phyloP scores from a whole-genome alignment of 129 eudicot species.

The Glebionis coronaria region DNA sequence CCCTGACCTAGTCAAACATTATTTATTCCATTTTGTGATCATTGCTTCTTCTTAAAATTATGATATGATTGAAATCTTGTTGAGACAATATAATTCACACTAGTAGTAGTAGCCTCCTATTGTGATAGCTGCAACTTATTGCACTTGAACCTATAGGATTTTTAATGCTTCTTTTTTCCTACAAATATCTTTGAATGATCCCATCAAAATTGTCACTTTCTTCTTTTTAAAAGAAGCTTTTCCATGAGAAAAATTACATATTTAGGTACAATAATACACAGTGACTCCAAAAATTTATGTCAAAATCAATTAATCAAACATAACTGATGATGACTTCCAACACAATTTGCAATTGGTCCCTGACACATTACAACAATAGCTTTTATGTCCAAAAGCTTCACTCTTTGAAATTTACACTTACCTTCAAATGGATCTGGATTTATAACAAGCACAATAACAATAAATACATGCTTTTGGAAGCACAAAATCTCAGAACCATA shows the following conservation, averaged over 20 bases:
- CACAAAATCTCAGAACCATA: constrained; percentile 29
- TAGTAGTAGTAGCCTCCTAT: not conserved
- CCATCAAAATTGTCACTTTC: not conserved
- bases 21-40: not conserved
- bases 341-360: constrained; percentile 4
- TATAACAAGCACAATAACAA: constrained; percentile 28
- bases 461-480: constrained; percentile 27
- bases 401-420: constrained; percentile 28
- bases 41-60: not conserved
- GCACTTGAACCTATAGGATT: no score
- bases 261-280: not conserved
- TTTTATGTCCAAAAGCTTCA: constrained; percentile 22
- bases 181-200: not conserved
- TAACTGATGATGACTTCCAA: constrained; percentile 7
- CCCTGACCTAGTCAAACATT: not conserved
- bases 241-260: not conserved
- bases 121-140: no score
- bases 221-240: not conserved
- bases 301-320: not conserved
- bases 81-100: not conserved
- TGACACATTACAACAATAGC: constrained; percentile 12
- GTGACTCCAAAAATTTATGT: not conserved
- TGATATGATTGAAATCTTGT: not conserved
- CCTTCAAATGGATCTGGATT: constrained; percentile 29
- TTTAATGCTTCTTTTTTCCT: not conserved